phyloP scores from a whole-genome alignment of 192 early-diverging fungal genomes.

The Rhizophagus clarus region DNA sequence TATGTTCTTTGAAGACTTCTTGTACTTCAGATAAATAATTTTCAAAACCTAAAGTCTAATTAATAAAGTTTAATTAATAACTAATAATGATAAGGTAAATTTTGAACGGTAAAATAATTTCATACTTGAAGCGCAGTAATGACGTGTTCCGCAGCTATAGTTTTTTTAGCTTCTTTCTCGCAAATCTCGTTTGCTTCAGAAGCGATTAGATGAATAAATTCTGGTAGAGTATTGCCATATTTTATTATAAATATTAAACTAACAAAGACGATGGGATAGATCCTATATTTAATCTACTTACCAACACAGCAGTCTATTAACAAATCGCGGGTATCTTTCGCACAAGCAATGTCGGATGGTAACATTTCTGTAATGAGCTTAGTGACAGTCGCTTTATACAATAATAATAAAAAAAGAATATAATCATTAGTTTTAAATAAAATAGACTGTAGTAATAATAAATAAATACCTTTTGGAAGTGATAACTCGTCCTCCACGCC shows the following conservation, averaged over 20 bases:
- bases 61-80: slow-evolving; percentile 6
- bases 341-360: slow-evolving; percentile 84
- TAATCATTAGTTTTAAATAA: neutral
- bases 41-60: slow-evolving; percentile 85
- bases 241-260: neutral
- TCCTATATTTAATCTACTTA: slow-evolving; percentile 41
- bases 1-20: slow-evolving; percentile 88
- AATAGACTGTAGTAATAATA: neutral
- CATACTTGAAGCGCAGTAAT: slow-evolving; percentile 78
- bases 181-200: slow-evolving; percentile 95
- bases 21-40: slow-evolving; percentile 86
- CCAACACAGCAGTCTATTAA: slow-evolving; percentile 95
- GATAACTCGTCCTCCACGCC: slow-evolving; percentile 82
- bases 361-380: slow-evolving; percentile 97
- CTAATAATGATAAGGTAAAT: neutral
- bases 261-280: neutral
- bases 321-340: slow-evolving; percentile 96
- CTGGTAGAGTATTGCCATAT: slow-evolving; percentile 42
- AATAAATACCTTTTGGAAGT: slow-evolving; percentile 72
- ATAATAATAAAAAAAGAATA: neutral
- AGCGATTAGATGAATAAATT: slow-evolving; percentile 95
- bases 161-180: slow-evolving; percentile 96
- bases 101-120: neutral
- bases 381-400: slow-evolving; percentile 76
- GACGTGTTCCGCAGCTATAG: slow-evolving; percentile 97